Conservation (phyloP, 1,139 yeast species). For the Candida sojae region DNA sequence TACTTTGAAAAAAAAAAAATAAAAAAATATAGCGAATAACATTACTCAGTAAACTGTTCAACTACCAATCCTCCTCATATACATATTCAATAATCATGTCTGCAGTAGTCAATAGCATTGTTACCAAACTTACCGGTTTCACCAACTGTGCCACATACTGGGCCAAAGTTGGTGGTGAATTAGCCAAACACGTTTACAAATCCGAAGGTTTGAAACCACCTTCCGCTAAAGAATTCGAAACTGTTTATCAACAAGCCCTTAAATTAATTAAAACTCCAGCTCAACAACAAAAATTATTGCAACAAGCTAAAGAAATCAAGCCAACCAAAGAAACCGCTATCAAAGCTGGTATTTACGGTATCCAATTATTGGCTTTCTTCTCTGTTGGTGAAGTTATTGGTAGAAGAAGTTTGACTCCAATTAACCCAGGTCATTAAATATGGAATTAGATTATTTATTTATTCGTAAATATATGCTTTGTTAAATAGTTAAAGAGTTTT, state of each 20-base stretch:
- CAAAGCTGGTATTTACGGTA: conserved; percentile 73
- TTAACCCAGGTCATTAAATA: conserved; percentile 20
- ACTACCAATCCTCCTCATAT: conserved; percentile 5
- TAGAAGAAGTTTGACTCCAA: conserved; percentile 62
- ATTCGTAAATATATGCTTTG: neutral
- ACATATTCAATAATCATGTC: conserved; percentile 35
- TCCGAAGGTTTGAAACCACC: conserved; percentile 97
- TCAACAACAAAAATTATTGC: conserved; percentile 50
- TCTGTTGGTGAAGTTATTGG: conserved; percentile 96
- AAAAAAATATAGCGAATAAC: neutral
- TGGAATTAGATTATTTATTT: neutral
- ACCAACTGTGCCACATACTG: conserved; percentile 70
- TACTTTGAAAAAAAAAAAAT: conserved; percentile 1
- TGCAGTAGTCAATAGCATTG: conserved; percentile 38
- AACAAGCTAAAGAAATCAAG: conserved; percentile 45
- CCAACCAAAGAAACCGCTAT: conserved; percentile 59
- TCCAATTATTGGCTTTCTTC: conserved; percentile 89
- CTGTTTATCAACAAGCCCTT: conserved; percentile 59
- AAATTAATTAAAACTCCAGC: conserved; percentile 40
- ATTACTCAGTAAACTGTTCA: neutral
- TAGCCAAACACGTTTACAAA: conserved; percentile 86
- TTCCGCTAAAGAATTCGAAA: conserved; percentile 71
- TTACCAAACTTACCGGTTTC: conserved; percentile 40
- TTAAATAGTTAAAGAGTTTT: neutral
- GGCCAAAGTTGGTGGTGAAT: conserved; percentile 85